Conservation (phyloP, 2,329 filamentous ascomycete species). For the Aspergillus japonicus region DNA sequence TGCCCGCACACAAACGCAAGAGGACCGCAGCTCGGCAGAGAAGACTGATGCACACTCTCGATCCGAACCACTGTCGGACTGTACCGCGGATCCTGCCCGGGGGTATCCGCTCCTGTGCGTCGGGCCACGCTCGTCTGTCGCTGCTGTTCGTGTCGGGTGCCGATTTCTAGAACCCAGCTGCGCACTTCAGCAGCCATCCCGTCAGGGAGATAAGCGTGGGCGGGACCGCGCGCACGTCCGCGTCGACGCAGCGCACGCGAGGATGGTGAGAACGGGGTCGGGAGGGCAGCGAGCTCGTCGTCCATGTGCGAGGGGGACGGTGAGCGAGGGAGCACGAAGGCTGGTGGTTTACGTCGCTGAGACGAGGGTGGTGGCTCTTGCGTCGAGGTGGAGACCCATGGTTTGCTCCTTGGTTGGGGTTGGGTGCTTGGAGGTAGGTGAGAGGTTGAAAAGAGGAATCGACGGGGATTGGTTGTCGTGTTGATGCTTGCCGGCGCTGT, state of each 20-base stretch:
- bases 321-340: slow-evolving; percentile 40
- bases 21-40: slow-evolving; percentile 26
- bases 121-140: not conserved
- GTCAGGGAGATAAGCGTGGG: slow-evolving; percentile 32
- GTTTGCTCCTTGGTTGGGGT: not conserved
- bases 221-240: slow-evolving; percentile 26
- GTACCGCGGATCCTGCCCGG: not conserved
- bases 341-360: slow-evolving; percentile 17
- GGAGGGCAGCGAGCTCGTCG: slow-evolving; percentile 20
- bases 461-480: slow-evolving; percentile 28
- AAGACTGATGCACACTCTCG: slow-evolving; percentile 15
- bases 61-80: slow-evolving; percentile 25
- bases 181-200: slow-evolving; percentile 44
- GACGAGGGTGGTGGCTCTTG: slow-evolving; percentile 17
- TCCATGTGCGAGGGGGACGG: slow-evolving; percentile 29
- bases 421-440: slow-evolving; percentile 23
- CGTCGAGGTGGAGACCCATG: slow-evolving; percentile 7
- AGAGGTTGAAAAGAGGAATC: slow-evolving; percentile 30
- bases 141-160: slow-evolving; percentile 29
- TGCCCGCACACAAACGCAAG: slow-evolving; percentile 25
- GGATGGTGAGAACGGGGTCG: slow-evolving; percentile 38
- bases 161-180: slow-evolving; percentile 43
- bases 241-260: slow-evolving; percentile 31
- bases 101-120: not conserved
- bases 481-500: slow-evolving; percentile 19